Conservation (phyloP, 257 asterid genomes). For the Phtheirospermum japonicum region DNA sequence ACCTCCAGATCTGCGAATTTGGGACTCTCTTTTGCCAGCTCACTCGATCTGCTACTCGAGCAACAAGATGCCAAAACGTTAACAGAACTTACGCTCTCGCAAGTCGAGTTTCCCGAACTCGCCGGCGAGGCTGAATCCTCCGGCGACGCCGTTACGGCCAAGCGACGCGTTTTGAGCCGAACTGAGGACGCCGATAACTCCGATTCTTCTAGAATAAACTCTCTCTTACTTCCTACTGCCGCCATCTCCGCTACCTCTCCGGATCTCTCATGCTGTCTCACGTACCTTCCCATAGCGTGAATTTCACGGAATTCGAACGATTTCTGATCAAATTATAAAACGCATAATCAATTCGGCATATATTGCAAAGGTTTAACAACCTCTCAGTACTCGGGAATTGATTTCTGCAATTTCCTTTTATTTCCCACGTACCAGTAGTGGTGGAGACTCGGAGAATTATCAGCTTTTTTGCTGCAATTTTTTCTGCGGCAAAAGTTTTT, state of each 20-base stretch:
- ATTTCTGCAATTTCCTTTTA: slow-evolving; percentile 16
- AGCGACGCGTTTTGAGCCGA: slow-evolving; percentile 36
- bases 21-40: slow-evolving; percentile 26
- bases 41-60: slow-evolving; percentile 43
- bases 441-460: slow-evolving; percentile 32
- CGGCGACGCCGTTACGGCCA: slow-evolving; percentile 11
- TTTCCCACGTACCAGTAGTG: slow-evolving; percentile 24
- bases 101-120: no score
- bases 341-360: neutral
- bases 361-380: neutral
- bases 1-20: slow-evolving; percentile 56
- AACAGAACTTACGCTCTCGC: no score
- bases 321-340: neutral
- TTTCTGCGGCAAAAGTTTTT: slow-evolving; percentile 26
- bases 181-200: slow-evolving; percentile 28
- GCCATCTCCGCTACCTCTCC: slow-evolving; percentile 31
- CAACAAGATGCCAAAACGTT: no score
- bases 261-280: slow-evolving; percentile 32
- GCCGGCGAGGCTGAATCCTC: slow-evolving; percentile 24
- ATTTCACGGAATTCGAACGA: neutral
- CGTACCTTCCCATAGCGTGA: no score
- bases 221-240: slow-evolving; percentile 40
- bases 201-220: slow-evolving; percentile 27
- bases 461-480: slow-evolving; percentile 26
- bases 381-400: neutral